Base-by-base conservation (phyloP, 768 basidiomycete genomes). In the Pleurotus tuoliensis region DNA sequence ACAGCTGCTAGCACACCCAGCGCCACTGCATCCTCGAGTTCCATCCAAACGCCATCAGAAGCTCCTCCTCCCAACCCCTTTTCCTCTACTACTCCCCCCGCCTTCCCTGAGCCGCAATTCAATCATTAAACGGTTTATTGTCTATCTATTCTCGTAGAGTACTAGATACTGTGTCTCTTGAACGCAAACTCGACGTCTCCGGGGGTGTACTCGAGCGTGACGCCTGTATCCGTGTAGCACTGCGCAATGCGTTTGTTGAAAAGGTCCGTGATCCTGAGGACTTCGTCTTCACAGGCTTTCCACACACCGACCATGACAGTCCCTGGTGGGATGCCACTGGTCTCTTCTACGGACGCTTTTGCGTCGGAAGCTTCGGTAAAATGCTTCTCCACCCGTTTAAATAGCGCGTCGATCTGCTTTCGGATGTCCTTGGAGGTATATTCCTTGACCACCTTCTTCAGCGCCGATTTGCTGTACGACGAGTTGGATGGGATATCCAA, bases 361-460 rank as follows among this genome's bases (percentile, higher is more conserved):
- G 30, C 30, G 59, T 87, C 88, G 8, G 87, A 85, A 1, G 83
- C 83, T 63, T 94, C 92, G 5, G 87, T 87, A 65, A 97, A 98
- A 66, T 98, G 96, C 70, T 98, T 98, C 71, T 96, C 92, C 25
- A 98, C 92, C 8, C 96, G 85, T 67, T 92, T 92, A 71, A 87
- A 88, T 38, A 98, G 77, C 6, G 82, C 82, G 55, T 98, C 96
- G 51, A 96, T 75, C 58, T 90, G 80, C 68, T 96, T 96, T 38
- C 91, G 87, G 11, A 98, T 73, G 68, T 98, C 96, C 71, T 97
- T 98, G 39, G 83, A 73, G 59, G 82, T 87, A 68, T 84, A 88
- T 64, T 97, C 95, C 66, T 91, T 93, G 48, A 92, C 72, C 12
- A 90, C 79, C 65, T 91, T 92, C 69, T 91, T 92, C n/a, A 96